These are phyloP conservation scores for Emergomyces orientalis DNA, from an alignment of 2,329 filamentous ascomycete genomes.

Conservation along the genomic window DNA sequence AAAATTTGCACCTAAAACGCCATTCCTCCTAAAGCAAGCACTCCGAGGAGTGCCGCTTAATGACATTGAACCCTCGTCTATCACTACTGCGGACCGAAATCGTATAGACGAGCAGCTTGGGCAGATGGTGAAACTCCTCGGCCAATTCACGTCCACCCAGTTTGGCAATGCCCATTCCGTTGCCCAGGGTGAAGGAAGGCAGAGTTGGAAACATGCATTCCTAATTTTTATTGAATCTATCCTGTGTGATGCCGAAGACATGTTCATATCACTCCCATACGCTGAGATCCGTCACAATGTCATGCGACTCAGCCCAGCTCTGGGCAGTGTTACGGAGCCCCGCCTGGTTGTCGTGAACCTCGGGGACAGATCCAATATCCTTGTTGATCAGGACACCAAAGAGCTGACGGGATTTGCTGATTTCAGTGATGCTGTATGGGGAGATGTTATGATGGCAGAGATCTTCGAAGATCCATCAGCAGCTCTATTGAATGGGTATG, in stretches of 20 bases:
- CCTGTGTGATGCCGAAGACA: conserved; percentile 50
- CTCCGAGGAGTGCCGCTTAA: conserved; percentile 27
- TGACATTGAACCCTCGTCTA: conserved; percentile 21
- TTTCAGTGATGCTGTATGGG: conserved; percentile 47
- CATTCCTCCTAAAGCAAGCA: conserved; percentile 33
- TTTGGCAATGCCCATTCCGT: conserved; percentile 46
- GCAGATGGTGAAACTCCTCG: conserved; percentile 33
- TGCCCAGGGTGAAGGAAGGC: conserved; percentile 36
- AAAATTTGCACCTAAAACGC: conserved; percentile 21
- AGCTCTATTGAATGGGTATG: conserved; percentile 32
- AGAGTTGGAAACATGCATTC: conserved; percentile 48
- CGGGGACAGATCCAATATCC: conserved; percentile 41
- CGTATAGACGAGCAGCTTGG: conserved; percentile 31
- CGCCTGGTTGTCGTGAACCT: conserved; percentile 44
- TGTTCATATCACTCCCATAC: conserved; percentile 49
- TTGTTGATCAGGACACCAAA: conserved; percentile 42
- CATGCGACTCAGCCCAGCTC: conserved; percentile 33
- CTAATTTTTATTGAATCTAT: conserved; percentile 43
- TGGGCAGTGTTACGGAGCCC: conserved; percentile 45
- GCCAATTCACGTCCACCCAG: conserved; percentile 37
- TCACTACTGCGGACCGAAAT: conserved; percentile 24
- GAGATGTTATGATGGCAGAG: conserved; percentile 47
- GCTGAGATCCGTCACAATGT: conserved; percentile 44
- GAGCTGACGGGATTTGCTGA: conserved; percentile 44
- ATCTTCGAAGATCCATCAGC: conserved; percentile 35